Base-by-base conservation (phyloP, 2,329 filamentous ascomycete species). In the Fusarium begoniae region DNA sequence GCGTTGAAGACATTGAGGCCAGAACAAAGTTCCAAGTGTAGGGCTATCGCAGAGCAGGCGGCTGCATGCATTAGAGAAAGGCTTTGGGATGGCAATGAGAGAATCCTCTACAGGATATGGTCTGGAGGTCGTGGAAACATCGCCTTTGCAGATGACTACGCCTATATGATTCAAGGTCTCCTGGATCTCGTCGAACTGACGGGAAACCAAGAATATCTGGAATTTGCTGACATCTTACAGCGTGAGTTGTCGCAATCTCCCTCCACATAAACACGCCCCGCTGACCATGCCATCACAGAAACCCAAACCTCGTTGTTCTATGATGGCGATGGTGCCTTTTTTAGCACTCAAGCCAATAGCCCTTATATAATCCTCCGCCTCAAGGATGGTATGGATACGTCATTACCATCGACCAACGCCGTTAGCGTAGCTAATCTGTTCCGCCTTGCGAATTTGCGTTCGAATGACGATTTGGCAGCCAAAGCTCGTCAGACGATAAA, bases 321-420 rank as follows among this genome's bases (percentile, higher is more conserved):
- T 83, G 95, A 98, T 75, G 80, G 85, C 8, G 83, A 80, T 32
- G 89, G 89, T 47, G 94, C 89, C 38, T 96, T 96, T 86, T 96
- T 93, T 84, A 91, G 91, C 9, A 95, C 93, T 3, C 84, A 87
- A 9, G 83, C 85, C 18, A 83, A 87, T 47, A 90, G 92, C 15
- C 85, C 90, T 2, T 90, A 95, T 77, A 88, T 92, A 35, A 92
- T 98, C 67, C 89, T 98, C 69, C 92, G 96, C 30, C 89, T 98
- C 56, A 99, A 99, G 83, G 94, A 97, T 72, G 96, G 95, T 73
- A 98, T 98, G 89, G 96, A 99, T 82, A 94, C 94, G 10, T 92
- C 94, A 4, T 92, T 96, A 69, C 96, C 96, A 2, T 96, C 94
- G 1, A 93, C 94, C 58, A 99, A 99, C 80, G 94, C 94, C 44